Evolutionary conservation across 805 yeast species (phyloP).

Genomic region (Myxozyma kluyveri): DNA sequence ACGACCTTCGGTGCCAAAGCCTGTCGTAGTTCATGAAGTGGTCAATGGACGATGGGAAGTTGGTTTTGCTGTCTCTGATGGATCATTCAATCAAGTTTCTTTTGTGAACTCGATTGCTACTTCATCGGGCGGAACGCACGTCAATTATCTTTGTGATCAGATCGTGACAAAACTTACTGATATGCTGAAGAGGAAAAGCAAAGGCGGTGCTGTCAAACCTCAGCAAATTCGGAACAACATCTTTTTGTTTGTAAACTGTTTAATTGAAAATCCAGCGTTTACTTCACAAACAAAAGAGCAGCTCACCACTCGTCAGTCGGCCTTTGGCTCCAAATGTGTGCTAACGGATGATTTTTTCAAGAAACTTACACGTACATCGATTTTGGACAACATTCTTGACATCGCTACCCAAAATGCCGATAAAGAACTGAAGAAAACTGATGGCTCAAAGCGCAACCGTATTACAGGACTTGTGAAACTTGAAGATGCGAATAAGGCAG

Average conservation of each 20-base stretch:
- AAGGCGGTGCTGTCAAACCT: constrained; percentile 69
- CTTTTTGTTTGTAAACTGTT: constrained; percentile 86
- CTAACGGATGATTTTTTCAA: constrained; percentile 74
- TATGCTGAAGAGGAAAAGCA: constrained; percentile 65
- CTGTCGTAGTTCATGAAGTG: constrained; percentile 59
- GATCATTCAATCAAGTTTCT: constrained; percentile 86
- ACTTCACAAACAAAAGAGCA: constrained; percentile 98
- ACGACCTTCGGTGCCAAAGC: constrained; percentile 28
- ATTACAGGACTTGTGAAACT: constrained; percentile 85
- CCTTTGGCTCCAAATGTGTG: constrained; percentile 84
- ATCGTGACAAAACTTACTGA: constrained; percentile 75
- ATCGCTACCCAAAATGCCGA: constrained; percentile 88
- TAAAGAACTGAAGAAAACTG: constrained; percentile 79
- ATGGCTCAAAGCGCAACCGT: constrained; percentile 78
- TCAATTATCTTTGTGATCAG: constrained; percentile 79
- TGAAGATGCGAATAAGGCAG: constrained; percentile 95
- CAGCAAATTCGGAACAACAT: constrained; percentile 86
- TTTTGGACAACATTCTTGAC: constrained; percentile 64
- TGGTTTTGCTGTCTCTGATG: constrained; percentile 91
- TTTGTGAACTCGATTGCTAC: constrained; percentile 98
- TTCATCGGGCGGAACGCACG: constrained; percentile 95
- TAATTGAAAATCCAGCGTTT: constrained; percentile 94
- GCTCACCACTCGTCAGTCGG: constrained; percentile 79
- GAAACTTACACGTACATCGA: constrained; percentile 69
- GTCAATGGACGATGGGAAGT: constrained; percentile 91